These are phyloP conservation scores for Andrographis paniculata DNA, from an alignment of 305 asterid species.

Conservation along the genomic window DNA sequence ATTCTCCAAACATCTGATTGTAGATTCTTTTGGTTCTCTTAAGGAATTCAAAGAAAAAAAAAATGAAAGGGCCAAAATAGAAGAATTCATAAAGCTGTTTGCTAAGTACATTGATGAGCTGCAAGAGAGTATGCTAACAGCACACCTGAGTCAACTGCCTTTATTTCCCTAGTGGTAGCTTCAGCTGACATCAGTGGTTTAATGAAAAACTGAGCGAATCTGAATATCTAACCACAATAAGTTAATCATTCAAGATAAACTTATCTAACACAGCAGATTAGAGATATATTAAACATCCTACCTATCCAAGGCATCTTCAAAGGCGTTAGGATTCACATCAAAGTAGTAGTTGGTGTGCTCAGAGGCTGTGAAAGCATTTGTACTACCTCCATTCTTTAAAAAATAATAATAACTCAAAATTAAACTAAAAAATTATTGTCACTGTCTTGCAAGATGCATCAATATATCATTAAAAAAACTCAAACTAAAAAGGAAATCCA, in stretches of 20 bases:
- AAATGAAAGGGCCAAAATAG: not conserved
- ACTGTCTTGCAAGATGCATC: too few species aligned
- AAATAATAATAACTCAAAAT: conserved; percentile 6
- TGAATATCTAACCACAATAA: conserved; percentile 28
- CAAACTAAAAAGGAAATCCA: not conserved
- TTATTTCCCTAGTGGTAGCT: conserved; percentile 90
- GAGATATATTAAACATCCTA: conserved; percentile 17
- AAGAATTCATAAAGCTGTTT: conserved; percentile 11
- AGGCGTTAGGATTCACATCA: conserved; percentile 79
- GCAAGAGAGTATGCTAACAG: conserved; percentile 27
- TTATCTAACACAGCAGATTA: conserved; percentile 1
- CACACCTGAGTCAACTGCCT: conserved; percentile 99
- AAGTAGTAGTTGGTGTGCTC: conserved; percentile 80
- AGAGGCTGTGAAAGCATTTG: conserved; percentile 86
- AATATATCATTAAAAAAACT: not conserved
- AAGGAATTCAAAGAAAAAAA: not conserved
- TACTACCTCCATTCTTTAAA: conserved; percentile 86
- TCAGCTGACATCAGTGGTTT: conserved; percentile 95
- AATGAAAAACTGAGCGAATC: conserved; percentile 90
- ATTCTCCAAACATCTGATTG: conserved; percentile 91
- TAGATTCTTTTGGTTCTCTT: conserved; percentile 92
- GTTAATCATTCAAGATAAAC: conserved; percentile 11
- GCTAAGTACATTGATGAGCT: conserved; percentile 10
- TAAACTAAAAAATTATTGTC: too few species aligned
- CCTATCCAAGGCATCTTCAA: conserved; percentile 97